Evolutionary conservation across 2,329 filamentous ascomycete species (phyloP).

Genomic region (Cercospora brassicicola): DNA sequence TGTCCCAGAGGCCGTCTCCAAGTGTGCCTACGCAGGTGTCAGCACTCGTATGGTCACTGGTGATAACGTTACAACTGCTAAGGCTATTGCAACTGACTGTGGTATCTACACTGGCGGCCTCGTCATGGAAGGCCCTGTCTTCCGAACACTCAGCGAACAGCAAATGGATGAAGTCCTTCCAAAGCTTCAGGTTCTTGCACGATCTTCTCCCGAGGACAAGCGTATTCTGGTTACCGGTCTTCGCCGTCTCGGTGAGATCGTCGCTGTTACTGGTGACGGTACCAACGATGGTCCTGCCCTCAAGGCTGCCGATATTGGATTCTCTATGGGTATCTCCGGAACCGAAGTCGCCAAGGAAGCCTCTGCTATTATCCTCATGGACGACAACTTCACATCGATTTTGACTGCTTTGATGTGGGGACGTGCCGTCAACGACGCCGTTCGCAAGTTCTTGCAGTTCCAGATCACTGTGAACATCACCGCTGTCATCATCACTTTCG

Average conservation of each 20-base stretch:
- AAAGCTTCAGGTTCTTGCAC: constrained; percentile 65
- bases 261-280: constrained; percentile 66
- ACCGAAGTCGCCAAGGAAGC: constrained; percentile 65
- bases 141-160: constrained; percentile 44
- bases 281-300: constrained; percentile 66
- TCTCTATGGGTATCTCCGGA: constrained; percentile 66
- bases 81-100: constrained; percentile 71
- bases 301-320: constrained; percentile 66
- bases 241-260: constrained; percentile 64
- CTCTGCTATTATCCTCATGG: constrained; percentile 62
- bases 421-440: constrained; percentile 58
- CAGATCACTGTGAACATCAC: constrained; percentile 89
- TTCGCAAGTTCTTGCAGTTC: constrained; percentile 62
- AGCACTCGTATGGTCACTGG: constrained; percentile 73
- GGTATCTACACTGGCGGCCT: constrained; percentile 59
- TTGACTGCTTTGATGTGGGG: constrained; percentile 64
- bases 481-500: constrained; percentile 81
- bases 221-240: constrained; percentile 63
- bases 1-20: constrained; percentile 65
- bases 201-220: constrained; percentile 70
- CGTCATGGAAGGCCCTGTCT: constrained; percentile 48
- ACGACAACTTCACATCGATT: constrained; percentile 64
- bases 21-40: constrained; percentile 67
- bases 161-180: constrained; percentile 59
- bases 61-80: constrained; percentile 71